Evolutionary conservation across 2,329 filamentous ascomycete species (phyloP), one percentile per base, ranked within the genome.

Genomic region (Zymoseptoria tritici): DNA sequence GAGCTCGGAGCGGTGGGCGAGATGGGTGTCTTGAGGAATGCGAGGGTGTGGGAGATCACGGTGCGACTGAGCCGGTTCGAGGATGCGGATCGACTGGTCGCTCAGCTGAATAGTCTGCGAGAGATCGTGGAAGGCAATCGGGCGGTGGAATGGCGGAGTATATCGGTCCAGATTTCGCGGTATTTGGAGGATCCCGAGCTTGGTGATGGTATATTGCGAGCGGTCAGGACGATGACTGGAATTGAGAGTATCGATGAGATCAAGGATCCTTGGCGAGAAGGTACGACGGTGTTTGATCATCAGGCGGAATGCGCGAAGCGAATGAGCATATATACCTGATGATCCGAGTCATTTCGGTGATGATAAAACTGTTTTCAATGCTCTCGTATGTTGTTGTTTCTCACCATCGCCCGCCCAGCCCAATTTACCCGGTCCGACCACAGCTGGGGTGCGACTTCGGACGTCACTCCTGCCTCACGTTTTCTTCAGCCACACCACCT

Each of bases 121-220:
- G n/a, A 16, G 6, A 29, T 62, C 29, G 31, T 61, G 19, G n/a
- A 31, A 16, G 57, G 46, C 1, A 56, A 55, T 4, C 52, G 56
- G 50, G 5, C 24, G 13, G 55, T 60, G 9, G 51, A 60, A 20
- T 62, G 60, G 62, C 20, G 60, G 29, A 57, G 56, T 19, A 56
- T 64, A 22, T 62, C 62, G 16, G 62, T 62, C 4, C 60, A 62
- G 19, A 36, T 64, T 9, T 64, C 60, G 24, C 55, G 56, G 21
- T 59, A 59, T 56, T 53, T 51, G 11, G 62, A 62, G 31, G 51
- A 54, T 62, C 53, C 56, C 4, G 57, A 56, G 20, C 54, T 52
- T 52, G 62, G 62, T 2, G 46, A 36, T 16, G 54, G 54, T 20
- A 60, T 62, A 13, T 29, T 62, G 31, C 56, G 42, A 29, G 60